Percentiles rank a stretch among this genome's conserved stretches.
Conservation (phyloP, 371 early-diverging fungal species). For the Mucor irregularis region DNA sequence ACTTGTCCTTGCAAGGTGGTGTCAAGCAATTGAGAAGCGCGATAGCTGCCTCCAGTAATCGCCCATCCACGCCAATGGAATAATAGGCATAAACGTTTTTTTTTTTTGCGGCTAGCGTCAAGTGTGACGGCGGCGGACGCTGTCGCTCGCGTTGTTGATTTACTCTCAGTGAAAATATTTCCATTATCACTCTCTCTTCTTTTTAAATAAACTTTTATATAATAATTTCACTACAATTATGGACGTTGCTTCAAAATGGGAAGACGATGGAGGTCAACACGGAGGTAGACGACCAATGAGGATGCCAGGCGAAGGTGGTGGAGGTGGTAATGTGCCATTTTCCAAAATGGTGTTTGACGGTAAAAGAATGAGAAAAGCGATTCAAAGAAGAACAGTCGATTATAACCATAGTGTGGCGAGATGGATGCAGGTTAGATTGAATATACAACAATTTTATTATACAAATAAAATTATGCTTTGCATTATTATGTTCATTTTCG, state of each 20-base stretch:
- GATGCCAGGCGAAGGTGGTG: constrained; percentile 19
- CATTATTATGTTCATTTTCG: constrained; percentile 7
- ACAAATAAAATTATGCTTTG: neutral
- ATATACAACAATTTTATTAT: neutral
- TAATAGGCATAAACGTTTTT: too few relatives aligned
- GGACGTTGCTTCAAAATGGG: constrained; percentile 23
- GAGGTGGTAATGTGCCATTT: constrained; percentile 38
- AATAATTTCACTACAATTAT: neutral
- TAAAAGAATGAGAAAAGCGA: constrained; percentile 94
- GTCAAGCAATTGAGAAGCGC: constrained; percentile 25
- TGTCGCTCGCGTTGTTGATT: too few relatives aligned
- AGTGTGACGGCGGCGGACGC: too few relatives aligned
- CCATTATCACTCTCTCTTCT: neutral
- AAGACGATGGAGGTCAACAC: constrained; percentile 7
- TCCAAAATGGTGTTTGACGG: constrained; percentile 75
- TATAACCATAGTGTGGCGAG: constrained; percentile 88
- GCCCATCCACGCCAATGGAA: constrained; percentile 16
- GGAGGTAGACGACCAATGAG: constrained; percentile 16
- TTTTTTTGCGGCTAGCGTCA: neutral
- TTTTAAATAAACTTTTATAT: neutral
- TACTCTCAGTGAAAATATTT: too few relatives aligned
- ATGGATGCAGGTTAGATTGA: constrained; percentile 70
- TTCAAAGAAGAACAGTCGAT: constrained; percentile 95
- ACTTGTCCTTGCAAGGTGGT: constrained; percentile 73
- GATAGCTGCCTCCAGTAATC: neutral